phyloP scores from a whole-genome alignment of 768 basidiomycete species.

The Leccinum aurantiacum region DNA sequence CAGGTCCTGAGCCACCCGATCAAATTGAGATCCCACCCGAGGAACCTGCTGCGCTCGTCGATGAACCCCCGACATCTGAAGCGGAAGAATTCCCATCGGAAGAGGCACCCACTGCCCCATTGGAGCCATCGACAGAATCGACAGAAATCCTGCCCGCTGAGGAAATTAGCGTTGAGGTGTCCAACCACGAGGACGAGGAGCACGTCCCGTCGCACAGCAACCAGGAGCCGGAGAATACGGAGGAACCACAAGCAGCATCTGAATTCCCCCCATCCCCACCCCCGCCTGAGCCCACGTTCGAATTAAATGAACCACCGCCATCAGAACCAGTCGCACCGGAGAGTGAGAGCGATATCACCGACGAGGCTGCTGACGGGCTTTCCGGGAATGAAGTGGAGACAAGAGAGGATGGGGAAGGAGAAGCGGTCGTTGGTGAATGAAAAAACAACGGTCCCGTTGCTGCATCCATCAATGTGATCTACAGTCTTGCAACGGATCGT shows the following conservation, averaged over 20 bases:
- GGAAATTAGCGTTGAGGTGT: conserved; percentile 5
- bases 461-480: not conserved
- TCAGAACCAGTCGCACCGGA: conserved; percentile 35
- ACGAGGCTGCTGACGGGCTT: conserved; percentile 24
- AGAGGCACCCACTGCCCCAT: not conserved
- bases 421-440: conserved; percentile 11
- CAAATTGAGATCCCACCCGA: conserved; percentile 1
- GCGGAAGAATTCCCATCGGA: conserved; percentile 12
- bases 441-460: conserved; percentile 21
- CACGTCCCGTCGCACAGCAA: conserved; percentile 1
- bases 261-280: conserved; percentile 1
- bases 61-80: conserved; percentile 6
- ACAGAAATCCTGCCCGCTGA: not conserved
- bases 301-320: conserved; percentile 32
- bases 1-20: conserved; percentile 9
- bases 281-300: conserved; percentile 15
- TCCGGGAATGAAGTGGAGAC: conserved; percentile 21
- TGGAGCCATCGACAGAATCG: conserved; percentile 9
- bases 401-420: conserved; percentile 15
- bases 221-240: not conserved
- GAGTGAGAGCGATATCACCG: conserved; percentile 37
- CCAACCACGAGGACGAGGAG: conserved; percentile 10
- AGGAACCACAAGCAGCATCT: conserved; percentile 7
- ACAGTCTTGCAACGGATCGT: not conserved
- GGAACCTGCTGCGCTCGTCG: not conserved